Base-by-base conservation (phyloP, 2,329 filamentous ascomycete genomes). In the Hortaea werneckii region DNA sequence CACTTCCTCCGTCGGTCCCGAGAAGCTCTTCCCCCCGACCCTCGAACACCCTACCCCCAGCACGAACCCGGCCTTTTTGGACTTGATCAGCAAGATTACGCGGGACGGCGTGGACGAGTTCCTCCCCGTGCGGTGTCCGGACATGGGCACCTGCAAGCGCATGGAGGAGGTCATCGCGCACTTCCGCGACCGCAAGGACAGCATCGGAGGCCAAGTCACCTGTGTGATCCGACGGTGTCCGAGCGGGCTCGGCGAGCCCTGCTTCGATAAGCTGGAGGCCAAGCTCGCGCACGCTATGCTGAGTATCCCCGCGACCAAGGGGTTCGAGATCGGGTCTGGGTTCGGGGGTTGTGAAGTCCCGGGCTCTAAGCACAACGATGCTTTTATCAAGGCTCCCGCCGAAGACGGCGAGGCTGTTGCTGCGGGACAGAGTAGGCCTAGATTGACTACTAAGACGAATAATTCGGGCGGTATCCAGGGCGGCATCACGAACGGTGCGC, bases 401-500 rank as follows among this genome's bases (percentile, higher is more conserved):
- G 64, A 68, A 5, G 64, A 74, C n/a, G 67, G 70, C 27, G 72
- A 72, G 11, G 67, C 67, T 9, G 49, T 47, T 6, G 45, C 45
- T 13, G 54, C 58, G 32, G 51, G 42, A 44, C 47, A 49, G 13
- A 58, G 64, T 2, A 69, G 72, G 48, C 79, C 84, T 12, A 76
- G 74, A 51, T 76, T 95, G 44, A 83, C 81, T 6, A 95, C 90
- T 46, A 85, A 84, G 72, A 95, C 90, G 27, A 96, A 96, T 73
- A 88, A 95, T 73, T 90, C 84, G 2, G 90, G 90, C 9, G 92
- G 90, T 53, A 87, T 96, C 56, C 90, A 96, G 71, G 92, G 90
- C 38, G 90, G 90, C 43, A 96, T 96, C 67, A 83, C 85, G 42
- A 96, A 96, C 67, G 92, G 90, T 47, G 86, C 87, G 34, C 83